Percentiles rank a stretch among this genome's conserved stretches.
Evolutionary conservation across 805 yeast species (phyloP).

Genomic region (Yamadazyma insecticola): DNA sequence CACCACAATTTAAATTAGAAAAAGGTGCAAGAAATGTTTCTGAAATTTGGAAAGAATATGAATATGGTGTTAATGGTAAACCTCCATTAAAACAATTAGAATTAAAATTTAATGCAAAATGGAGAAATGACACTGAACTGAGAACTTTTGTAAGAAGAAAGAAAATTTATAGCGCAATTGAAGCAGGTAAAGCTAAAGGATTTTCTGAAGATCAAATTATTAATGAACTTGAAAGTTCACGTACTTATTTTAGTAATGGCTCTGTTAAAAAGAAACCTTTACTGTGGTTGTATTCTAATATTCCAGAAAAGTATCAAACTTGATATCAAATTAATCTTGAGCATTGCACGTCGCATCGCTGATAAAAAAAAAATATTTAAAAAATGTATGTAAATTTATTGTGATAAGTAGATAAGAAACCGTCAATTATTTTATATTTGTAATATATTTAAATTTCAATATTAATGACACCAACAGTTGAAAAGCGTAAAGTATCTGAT

Average conservation of each 20-base stretch:
- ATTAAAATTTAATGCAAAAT: conserved; percentile 44
- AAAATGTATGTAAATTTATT: conserved; percentile 1
- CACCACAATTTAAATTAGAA: conserved; percentile 21
- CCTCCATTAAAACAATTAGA: conserved; percentile 51
- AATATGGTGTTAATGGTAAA: conserved; percentile 46
- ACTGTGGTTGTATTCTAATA: conserved; percentile 25
- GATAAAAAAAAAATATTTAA: conserved; percentile 1
- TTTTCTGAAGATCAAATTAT: conserved; percentile 39
- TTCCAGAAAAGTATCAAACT: conserved; percentile 19
- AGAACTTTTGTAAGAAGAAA: conserved; percentile 51
- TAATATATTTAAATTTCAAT: too few species aligned
- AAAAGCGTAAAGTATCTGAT: not conserved
- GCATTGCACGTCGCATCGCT: conserved; percentile 1
- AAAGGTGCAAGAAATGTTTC: conserved; percentile 32
- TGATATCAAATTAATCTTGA: not conserved
- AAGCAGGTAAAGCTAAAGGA: conserved; percentile 43
- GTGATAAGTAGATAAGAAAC: conserved; percentile 1
- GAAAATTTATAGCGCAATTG: conserved; percentile 52
- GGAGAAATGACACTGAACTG: conserved; percentile 54
- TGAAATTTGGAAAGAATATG: conserved; percentile 57
- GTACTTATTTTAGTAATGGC: conserved; percentile 39
- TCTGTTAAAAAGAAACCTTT: conserved; percentile 28
- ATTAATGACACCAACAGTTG: not conserved
- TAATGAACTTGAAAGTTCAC: conserved; percentile 41
- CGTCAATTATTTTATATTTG: too few species aligned